Evolutionary conservation across 352 stramenopile species (phyloP).

Genomic region (Pythium chondricola): DNA sequence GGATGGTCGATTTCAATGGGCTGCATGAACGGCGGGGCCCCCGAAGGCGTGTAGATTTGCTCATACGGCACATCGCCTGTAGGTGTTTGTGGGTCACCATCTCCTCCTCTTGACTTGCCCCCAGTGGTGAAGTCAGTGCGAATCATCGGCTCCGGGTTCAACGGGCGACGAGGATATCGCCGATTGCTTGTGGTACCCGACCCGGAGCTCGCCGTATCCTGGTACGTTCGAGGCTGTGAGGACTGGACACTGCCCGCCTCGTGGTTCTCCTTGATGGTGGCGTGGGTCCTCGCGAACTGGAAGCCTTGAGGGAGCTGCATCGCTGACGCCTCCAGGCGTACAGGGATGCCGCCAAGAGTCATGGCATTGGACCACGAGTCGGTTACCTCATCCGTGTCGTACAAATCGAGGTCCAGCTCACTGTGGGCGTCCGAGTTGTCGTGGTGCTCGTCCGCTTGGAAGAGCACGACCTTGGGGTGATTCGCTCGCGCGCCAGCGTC

Average conservation of each 20-base stretch:
- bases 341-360: slow-evolving; percentile 13
- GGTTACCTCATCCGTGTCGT: slow-evolving; percentile 42
- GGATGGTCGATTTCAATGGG: slow-evolving; percentile 18
- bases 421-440: slow-evolving; percentile 36
- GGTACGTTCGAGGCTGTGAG: background rate
- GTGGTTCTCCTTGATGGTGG: slow-evolving; percentile 3
- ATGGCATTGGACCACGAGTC: slow-evolving; percentile 9
- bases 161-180: slow-evolving; percentile 10
- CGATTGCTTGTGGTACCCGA: slow-evolving; percentile 9
- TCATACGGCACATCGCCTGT: slow-evolving; percentile 34
- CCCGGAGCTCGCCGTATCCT: slow-evolving; percentile 10
- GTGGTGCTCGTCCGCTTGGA: slow-evolving; percentile 20
- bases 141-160: slow-evolving; percentile 24
- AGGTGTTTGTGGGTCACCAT: slow-evolving; percentile 22
- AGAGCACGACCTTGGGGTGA: slow-evolving; percentile 5
- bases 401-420: slow-evolving; percentile 56
- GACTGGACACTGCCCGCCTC: slow-evolving; percentile 3
- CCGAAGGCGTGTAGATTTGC: slow-evolving; percentile 40
- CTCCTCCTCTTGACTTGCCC: slow-evolving; percentile 4
- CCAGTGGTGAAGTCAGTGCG: slow-evolving; percentile 41
- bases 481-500: background rate
- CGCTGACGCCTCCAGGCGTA: too few species aligned
- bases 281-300: background rate
- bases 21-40: slow-evolving; percentile 29
- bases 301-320: too few species aligned